Evolutionary conservation across 73 alveolate genomes (phyloP), one percentile per base, ranked within the genome.

Genomic region (Paramecium caudatum): DNA sequence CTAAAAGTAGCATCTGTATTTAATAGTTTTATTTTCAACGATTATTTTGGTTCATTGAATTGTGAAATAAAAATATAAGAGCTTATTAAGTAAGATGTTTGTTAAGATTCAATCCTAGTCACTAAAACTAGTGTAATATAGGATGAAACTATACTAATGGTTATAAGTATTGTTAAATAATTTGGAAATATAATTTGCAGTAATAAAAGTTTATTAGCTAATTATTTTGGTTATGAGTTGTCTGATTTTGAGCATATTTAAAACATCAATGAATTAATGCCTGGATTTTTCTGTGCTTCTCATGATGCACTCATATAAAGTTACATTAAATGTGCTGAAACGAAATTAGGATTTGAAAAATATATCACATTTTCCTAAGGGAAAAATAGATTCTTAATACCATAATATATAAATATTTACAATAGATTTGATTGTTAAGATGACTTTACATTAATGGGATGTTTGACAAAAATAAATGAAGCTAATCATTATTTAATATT

Each of bases 11-110:
- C 68, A 36, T 74, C 88, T 15, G 43, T 74, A 47, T 74, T 39
- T 43, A 30, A 37, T 41, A 41, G 69, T 45, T 74, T 39, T 74
- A 25, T 74, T 4, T 19, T 41, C 33, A 74, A 74, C 43, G 88
- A 74, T 43, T 74, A 74, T 74, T 74, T 17, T 45, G 16, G 27
- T 41, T 23, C 88, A 74, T 39, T 16, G n/a, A 10, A 21, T 5
- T 74, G 88, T 74, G 88, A 74, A 74, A 36, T 6, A 17, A 41
- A 30, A 37, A 74, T 74, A 74, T 25, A 36, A 74, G 88, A 74
- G 9, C 36, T 74, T 16, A 41, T 36, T 25, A 74, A 23, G 16
- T 8, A 39, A 8, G 88, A 74, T 41, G 25, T 15, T n/a, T 41
- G 47, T 1, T 45, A 37, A 3, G 62, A 30, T 4, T 30, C 15